These are phyloP conservation scores for Monosporascus sp. DNA, from an alignment of 2,329 filamentous ascomycete genomes.

Conservation along the genomic window DNA sequence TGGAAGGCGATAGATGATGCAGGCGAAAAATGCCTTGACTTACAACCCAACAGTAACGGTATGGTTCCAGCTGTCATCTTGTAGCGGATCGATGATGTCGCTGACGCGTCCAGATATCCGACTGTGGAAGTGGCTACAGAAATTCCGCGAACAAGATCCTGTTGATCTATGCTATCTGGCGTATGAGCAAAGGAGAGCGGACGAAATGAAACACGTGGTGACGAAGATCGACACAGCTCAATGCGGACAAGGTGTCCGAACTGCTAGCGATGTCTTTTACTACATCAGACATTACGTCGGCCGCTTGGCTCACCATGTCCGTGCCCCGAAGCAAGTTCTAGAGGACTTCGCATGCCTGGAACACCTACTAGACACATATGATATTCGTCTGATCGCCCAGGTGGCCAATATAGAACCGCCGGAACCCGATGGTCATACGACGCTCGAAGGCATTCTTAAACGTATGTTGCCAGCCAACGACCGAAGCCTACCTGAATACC, in stretches of 20 bases:
- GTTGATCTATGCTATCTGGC: neutral
- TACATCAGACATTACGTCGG: constrained; percentile 37
- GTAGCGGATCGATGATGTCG: neutral
- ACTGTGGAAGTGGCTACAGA: neutral
- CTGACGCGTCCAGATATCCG: neutral
- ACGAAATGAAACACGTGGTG: constrained; percentile 2
- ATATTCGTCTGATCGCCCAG: constrained; percentile 18
- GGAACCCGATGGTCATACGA: constrained; percentile 21
- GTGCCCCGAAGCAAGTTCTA: constrained; percentile 33
- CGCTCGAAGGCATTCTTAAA: constrained; percentile 24
- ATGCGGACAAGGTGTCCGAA: neutral
- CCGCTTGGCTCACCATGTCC: constrained; percentile 37
- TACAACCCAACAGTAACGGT: constrained; percentile 1
- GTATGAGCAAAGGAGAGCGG: neutral
- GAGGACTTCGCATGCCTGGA: constrained; percentile 24
- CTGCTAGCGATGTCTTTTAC: constrained; percentile 16
- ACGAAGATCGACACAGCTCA: constrained; percentile 2
- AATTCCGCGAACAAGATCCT: neutral
- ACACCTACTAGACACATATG: constrained; percentile 26
- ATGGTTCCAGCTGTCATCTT: constrained; percentile 1
- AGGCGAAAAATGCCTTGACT: neutral
- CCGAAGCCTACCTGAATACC: constrained; percentile 5
- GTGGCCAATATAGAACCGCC: constrained; percentile 11
- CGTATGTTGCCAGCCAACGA: constrained; percentile 24
- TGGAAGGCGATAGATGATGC: neutral